phyloP scores from a whole-genome alignment of 2,329 filamentous ascomycete genomes.

The Phyllosticta ampelicida region DNA sequence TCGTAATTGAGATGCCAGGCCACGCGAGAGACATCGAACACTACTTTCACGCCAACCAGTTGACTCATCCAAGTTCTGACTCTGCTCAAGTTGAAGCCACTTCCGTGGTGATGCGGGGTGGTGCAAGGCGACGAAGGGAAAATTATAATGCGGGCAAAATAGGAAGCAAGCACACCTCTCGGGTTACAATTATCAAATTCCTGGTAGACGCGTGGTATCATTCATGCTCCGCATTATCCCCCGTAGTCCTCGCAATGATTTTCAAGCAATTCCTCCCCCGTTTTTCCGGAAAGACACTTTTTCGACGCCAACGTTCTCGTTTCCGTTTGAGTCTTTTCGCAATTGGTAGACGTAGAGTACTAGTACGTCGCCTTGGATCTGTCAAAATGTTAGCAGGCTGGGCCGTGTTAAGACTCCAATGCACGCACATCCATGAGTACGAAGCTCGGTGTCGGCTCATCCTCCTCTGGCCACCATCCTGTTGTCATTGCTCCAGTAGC shows the following conservation, averaged over 20 bases:
- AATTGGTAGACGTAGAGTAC: conserved; percentile 83
- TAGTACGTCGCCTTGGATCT: conserved; percentile 93
- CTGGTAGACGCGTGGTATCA: conserved; percentile 7
- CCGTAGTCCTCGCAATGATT: not conserved
- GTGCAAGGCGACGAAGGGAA: not conserved
- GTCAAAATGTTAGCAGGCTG: conserved; percentile 7
- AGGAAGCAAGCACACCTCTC: not conserved
- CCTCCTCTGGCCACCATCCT: conserved; percentile 45
- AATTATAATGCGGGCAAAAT: not conserved
- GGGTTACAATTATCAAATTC: not conserved
- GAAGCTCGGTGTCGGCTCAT: conserved; percentile 77
- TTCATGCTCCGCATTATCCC: not conserved
- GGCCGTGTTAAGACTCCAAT: not conserved
- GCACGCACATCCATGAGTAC: conserved; percentile 90
- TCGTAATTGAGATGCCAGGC: no score
- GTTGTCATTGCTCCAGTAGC: conserved; percentile 56
- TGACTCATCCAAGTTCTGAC: no score
- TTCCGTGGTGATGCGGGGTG: not conserved
- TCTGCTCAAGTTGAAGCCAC: no score
- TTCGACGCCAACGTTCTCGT: conserved; percentile 44
- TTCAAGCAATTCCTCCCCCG: conserved; percentile 26
- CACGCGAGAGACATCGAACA: no score
- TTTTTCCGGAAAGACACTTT: conserved; percentile 47
- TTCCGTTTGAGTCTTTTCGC: conserved; percentile 41
- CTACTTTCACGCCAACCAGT: no score